phyloP scores from a whole-genome alignment of 1,284 basidiomycete species.

The Singerocomus inundabilis region DNA sequence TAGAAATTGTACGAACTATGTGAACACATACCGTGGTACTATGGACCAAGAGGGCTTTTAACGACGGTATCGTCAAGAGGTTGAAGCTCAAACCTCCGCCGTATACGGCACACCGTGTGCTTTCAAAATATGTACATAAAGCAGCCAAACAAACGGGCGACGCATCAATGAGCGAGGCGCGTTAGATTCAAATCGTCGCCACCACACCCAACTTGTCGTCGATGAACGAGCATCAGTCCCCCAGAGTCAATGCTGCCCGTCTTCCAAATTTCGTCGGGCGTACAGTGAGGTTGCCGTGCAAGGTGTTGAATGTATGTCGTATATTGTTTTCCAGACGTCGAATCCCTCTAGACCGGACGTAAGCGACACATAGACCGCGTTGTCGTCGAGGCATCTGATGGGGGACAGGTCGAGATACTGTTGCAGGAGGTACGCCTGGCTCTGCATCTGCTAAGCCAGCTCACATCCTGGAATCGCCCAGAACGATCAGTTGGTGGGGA shows the following conservation, averaged over 20 bases:
- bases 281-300: slow-evolving; percentile 71
- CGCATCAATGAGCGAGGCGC: slow-evolving; percentile 13
- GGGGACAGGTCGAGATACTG: slow-evolving; percentile 63
- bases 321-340: background rate
- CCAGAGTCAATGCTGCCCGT: slow-evolving; percentile 66
- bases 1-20: background rate
- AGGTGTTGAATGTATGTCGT: slow-evolving; percentile 55
- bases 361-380: slow-evolving; percentile 58
- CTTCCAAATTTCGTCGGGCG: slow-evolving; percentile 54
- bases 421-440: slow-evolving; percentile 44
- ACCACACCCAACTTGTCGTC: slow-evolving; percentile 29
- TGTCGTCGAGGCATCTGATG: slow-evolving; percentile 70
- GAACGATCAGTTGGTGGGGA: slow-evolving; percentile 50
- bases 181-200: slow-evolving; percentile 4
- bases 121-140: no score
- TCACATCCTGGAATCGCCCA: slow-evolving; percentile 26
- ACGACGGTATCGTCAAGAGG: slow-evolving; percentile 12
- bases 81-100: no score
- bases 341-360: slow-evolving; percentile 2
- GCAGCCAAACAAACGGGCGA: slow-evolving; percentile 12
- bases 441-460: background rate
- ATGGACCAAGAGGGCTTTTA: background rate
- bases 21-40: background rate
- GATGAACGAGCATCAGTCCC: slow-evolving; percentile 43
- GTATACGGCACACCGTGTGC: no score